A percentile compares a stretch with the other conserved stretches of the same genome.
These are phyloP conservation scores for Agrocybe chaxingu DNA, from an alignment of 768 basidiomycete genomes.

Conservation along the genomic window DNA sequence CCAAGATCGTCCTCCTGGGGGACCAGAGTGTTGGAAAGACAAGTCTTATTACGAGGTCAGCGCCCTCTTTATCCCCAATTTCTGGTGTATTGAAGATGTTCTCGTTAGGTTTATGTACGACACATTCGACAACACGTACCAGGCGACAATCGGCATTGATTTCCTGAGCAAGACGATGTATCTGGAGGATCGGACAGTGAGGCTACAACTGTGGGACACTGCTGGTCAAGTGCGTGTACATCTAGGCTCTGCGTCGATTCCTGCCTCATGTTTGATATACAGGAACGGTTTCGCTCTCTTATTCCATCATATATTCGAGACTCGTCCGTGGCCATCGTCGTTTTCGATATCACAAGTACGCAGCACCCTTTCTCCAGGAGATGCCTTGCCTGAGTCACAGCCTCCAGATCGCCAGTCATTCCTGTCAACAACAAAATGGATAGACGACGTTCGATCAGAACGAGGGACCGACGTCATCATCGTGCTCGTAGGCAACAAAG, in stretches of 20 bases:
- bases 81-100: constrained; percentile 6
- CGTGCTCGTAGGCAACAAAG: constrained; percentile 98
- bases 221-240: constrained; percentile 73
- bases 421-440: constrained; percentile 97
- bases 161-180: constrained; percentile 99
- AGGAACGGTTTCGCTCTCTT: constrained; percentile 96
- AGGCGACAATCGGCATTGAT: constrained; percentile 97
- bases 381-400: constrained; percentile 1
- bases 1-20: constrained; percentile 93
- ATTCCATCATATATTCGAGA: constrained; percentile 99
- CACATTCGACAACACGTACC: constrained; percentile 99
- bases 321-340: constrained; percentile 97
- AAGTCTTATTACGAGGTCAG: constrained; percentile 91
- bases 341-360: constrained; percentile 98
- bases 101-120: constrained; percentile 91
- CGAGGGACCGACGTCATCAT: constrained; percentile 98
- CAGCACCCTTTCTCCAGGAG: constrained; percentile 12
- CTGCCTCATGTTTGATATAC: constrained; percentile 2
- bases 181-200: constrained; percentile 95
- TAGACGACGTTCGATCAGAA: constrained; percentile 98
- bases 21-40: constrained; percentile 99
- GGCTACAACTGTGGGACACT: constrained; percentile 98
- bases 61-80: constrained; percentile 12
- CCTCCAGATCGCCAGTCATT: constrained; percentile 90
- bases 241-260: neutral